Base-by-base conservation (phyloP, 2,329 filamentous ascomycete genomes). In the Juglanconis juglandina region DNA sequence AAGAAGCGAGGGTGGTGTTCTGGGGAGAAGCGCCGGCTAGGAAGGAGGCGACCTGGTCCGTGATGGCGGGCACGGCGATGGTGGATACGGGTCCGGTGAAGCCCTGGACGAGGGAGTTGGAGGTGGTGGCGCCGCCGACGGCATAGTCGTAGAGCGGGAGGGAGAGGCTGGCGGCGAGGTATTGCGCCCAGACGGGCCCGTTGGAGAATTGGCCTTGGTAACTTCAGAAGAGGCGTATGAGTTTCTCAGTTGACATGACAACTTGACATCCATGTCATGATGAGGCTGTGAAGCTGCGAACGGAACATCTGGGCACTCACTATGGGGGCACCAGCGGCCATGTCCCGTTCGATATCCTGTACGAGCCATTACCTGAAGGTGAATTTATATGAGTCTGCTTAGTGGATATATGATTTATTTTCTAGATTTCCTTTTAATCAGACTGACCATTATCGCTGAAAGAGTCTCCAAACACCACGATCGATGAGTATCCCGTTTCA, bases 91-190 rank as follows among this genome's bases (percentile, higher is more conserved):
- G 42, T 2, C 53, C 53, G 14, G 53, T 55, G 53, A 46, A 55
- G 35, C 64, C 64, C 14, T 57, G 62, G 52, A 62, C 57, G 37
- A 66, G 59, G 24, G 58, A 53, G 54, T 37, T 49, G 51, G 56
- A 46, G 1, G 53, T 51, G 4, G 49, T 39, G 7, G 55, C 37
- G n/a, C 24, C 44, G 14, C 39, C 46, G 24, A 24, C 39, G 54
- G 49, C 52, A 41, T 47, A 55, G 53, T 55, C 53, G 41, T 55
- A 55, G 14, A 55, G 42, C 3, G 53, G 53, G 41, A 47, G 32
- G 33, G 53, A 55, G 42, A 55, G 53, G 42, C 37, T 55, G 30
- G 41, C 4, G 4, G 53, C n/a, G 32, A 55, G 41, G 53, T 55
- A 55, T 8, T 55, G 14, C 4, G 42, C 32, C 53, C 53, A 55